These are phyloP conservation scores for Salvia hispanica DNA, from an alignment of 257 asterid genomes.

Conservation along the genomic window DNA sequence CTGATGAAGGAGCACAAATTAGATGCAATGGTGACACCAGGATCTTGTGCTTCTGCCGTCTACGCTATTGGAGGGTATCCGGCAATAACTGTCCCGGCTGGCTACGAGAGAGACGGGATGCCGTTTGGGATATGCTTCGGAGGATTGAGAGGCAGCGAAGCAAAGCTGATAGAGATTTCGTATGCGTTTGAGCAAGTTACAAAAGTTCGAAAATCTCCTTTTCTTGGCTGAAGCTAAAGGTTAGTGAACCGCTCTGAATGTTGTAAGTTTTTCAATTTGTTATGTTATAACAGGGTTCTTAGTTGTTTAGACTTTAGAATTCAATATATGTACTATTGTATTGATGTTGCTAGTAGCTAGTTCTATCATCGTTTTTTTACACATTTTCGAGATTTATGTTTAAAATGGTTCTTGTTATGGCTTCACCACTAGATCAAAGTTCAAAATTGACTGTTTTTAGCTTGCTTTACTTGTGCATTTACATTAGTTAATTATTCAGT, in stretches of 20 bases:
- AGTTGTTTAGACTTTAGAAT: background rate
- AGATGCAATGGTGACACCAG: conserved; percentile 59
- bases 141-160: conserved; percentile 61
- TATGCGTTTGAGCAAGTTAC: conserved; percentile 68
- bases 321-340: too few species aligned
- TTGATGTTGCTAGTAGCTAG: too few species aligned
- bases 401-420: too few species aligned
- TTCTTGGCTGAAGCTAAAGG: conserved; percentile 12
- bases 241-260: background rate
- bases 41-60: conserved; percentile 44
- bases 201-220: conserved; percentile 47
- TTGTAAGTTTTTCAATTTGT: too few species aligned
- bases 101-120: conserved; percentile 58
- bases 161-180: conserved; percentile 54
- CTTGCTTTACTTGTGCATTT: too few species aligned
- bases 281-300: too few species aligned
- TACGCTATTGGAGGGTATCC: conserved; percentile 72
- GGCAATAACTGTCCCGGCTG: conserved; percentile 63
- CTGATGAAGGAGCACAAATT: conserved; percentile 48
- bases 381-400: too few species aligned
- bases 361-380: too few species aligned
- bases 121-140: conserved; percentile 72
- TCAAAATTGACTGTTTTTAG: too few species aligned
- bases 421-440: too few species aligned
- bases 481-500: too few species aligned